A percentile compares a stretch with the other conserved stretches of the same genome.
phyloP scores from a whole-genome alignment of 2,329 filamentous ascomycete genomes.

The Cercospora citrullina region DNA sequence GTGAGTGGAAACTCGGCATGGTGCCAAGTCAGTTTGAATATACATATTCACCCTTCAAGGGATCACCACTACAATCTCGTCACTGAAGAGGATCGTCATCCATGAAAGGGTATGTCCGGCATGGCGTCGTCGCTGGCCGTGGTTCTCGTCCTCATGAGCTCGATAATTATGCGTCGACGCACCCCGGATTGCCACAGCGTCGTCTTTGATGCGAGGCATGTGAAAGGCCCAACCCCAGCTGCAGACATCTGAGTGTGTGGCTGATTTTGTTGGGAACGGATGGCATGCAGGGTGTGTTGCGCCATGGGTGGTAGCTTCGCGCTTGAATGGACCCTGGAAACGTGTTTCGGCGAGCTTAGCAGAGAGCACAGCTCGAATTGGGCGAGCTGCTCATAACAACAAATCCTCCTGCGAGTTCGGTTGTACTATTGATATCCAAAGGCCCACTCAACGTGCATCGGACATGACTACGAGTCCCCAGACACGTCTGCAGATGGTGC shows the following conservation, averaged over 20 bases:
- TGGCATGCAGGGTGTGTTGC: conserved; percentile 17
- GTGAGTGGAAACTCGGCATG: conserved; percentile 4
- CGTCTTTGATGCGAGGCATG: conserved; percentile 7
- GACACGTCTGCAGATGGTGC: conserved; percentile 5
- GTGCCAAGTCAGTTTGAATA: conserved; percentile 5
- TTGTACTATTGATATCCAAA: conserved; percentile 12
- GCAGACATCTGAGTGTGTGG: conserved; percentile 12
- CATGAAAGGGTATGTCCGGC: background rate
- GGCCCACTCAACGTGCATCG: conserved; percentile 4
- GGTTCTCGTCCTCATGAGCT: background rate
- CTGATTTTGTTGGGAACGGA: conserved; percentile 19
- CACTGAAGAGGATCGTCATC: conserved; percentile 1
- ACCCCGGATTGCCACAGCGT: conserved; percentile 20
- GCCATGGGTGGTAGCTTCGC: conserved; percentile 9
- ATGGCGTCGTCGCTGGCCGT: background rate
- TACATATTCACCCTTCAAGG: background rate
- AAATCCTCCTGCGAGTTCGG: background rate
- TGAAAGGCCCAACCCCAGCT: conserved; percentile 7
- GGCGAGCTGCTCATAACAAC: background rate
- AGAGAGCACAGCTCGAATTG: background rate
- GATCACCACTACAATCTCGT: background rate
- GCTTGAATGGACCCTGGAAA: conserved; percentile 6
- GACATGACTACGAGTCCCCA: background rate
- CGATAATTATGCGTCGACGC: background rate
- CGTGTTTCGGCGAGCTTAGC: background rate